Evolutionary conservation across 768 basidiomycete genomes (phyloP).

Genomic region (Tulasnella sp.): DNA sequence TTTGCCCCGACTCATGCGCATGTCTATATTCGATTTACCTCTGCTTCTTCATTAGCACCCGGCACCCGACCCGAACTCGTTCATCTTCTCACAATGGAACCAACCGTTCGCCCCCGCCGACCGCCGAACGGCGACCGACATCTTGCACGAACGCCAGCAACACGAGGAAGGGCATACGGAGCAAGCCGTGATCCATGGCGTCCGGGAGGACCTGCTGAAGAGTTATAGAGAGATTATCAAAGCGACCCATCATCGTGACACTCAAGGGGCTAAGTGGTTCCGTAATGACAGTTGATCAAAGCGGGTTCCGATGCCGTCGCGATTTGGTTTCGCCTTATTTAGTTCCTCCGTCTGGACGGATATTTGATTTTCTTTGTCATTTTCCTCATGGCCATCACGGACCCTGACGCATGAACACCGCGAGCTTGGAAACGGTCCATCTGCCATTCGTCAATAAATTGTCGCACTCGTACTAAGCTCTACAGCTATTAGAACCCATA

Average conservation of each 20-base stretch:
- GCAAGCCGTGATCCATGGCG: conserved; percentile 24
- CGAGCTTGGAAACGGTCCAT: too few species aligned
- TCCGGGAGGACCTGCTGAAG: conserved; percentile 27
- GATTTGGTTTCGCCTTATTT: too few species aligned
- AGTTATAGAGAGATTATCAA: conserved; percentile 20
- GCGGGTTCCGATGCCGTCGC: background rate
- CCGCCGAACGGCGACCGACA: conserved; percentile 43
- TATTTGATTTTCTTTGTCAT: background rate
- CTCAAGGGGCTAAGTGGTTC: background rate
- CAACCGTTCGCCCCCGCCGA: conserved; percentile 62
- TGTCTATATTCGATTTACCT: too few species aligned
- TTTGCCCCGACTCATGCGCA: too few species aligned
- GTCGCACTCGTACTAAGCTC: too few species aligned
- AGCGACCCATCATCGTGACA: background rate
- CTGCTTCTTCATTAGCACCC: conserved; percentile 49
- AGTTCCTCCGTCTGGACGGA: too few species aligned
- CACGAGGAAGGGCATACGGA: conserved; percentile 25
- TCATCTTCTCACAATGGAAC: conserved; percentile 47
- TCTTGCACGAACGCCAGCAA: conserved; percentile 32
- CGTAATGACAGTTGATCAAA: background rate
- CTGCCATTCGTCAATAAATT: too few species aligned
- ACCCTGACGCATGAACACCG: too few species aligned
- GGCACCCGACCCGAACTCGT: conserved; percentile 39
- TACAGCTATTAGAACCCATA: too few species aligned
- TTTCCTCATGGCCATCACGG: too few species aligned